A percentile compares a stretch with the other conserved stretches of the same genome.
phyloP scores from a whole-genome alignment of 441 rosid species.

The Aquilaria agallochum region DNA sequence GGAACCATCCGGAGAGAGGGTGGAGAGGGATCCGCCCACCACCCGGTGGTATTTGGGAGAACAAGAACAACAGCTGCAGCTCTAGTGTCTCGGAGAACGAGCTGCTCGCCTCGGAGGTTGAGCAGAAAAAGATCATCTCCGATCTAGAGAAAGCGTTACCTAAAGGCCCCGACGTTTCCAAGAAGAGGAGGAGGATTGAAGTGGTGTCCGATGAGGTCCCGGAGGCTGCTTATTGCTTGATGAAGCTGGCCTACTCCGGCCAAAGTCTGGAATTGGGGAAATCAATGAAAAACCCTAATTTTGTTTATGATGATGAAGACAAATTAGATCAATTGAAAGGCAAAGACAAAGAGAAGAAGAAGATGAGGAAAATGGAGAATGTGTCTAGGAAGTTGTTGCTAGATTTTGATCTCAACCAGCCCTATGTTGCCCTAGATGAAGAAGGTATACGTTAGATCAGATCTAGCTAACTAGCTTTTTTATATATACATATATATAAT shows the following conservation, averaged over 20 bases:
- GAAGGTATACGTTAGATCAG: neutral
- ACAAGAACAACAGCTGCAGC: constrained; percentile 9
- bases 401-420: constrained; percentile 17
- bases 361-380: neutral
- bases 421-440: constrained; percentile 1
- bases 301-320: neutral
- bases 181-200: neutral
- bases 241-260: constrained; percentile 1
- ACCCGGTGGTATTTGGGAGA: too few relatives aligned
- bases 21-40: constrained; percentile 15
- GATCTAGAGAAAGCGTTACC: constrained; percentile 10
- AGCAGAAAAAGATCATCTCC: constrained; percentile 1
- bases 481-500: too few relatives aligned
- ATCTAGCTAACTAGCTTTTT: too few relatives aligned
- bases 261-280: too few relatives aligned
- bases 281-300: too few relatives aligned
- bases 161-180: neutral
- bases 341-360: neutral
- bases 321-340: neutral
- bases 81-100: constrained; percentile 11
- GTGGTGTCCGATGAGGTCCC: constrained; percentile 1
- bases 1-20: constrained; percentile 12
- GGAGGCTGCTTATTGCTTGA: constrained; percentile 8
- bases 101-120: neutral
- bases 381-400: neutral